Base-by-base conservation (phyloP, 768 basidiomycete species). In the Boletellus emodensis region DNA sequence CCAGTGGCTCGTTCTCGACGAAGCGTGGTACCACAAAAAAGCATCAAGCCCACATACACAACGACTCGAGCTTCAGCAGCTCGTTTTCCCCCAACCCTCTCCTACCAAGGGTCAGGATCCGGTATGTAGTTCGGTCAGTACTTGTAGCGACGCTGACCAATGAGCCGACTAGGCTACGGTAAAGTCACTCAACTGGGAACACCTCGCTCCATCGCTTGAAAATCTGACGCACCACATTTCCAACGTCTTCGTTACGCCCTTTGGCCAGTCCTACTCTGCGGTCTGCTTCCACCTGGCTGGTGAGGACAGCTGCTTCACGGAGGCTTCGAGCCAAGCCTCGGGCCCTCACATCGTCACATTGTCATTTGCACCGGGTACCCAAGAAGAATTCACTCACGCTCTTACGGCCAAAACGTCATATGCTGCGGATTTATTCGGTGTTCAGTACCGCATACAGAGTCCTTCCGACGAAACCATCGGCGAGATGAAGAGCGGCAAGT, bases 401-500 rank as follows among this genome's bases (percentile, higher is more conserved):
- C 57, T 77, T 30, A 63, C 61, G 51, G 64, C 64, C 14, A 55
- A 65, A 33, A 42, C 58, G 15, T 40, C 44, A 9, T 64, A 74
- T 47, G 51, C 63, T 17, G 57, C 61, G 8, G 75, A 77, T 53
- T 69, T 66, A 30, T 58, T 64, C 10, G 74, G 73, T 11, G 67
- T 83, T 35, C 72, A 75, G 42, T 83, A 81, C 61, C 74, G 77
- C 42, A 69, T 79, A 24, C 81, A 83, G 51, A 68, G 63, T 54
- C 69, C 50, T 24, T 72, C 72, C 55, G 73, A 66, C 49, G 77
- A 61, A 59, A 71, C 80, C 10, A 82, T 90, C 44, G 80, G 78
- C 15, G 82, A 87, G 53, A 87, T 91, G 81, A 82, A 80, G 66
- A 86, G 83, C 49, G 81, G 86, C 36, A 87, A 83, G 52, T 97